Conservation (phyloP, 345 rosid genomes). For the Hibiscus mutabilis region DNA sequence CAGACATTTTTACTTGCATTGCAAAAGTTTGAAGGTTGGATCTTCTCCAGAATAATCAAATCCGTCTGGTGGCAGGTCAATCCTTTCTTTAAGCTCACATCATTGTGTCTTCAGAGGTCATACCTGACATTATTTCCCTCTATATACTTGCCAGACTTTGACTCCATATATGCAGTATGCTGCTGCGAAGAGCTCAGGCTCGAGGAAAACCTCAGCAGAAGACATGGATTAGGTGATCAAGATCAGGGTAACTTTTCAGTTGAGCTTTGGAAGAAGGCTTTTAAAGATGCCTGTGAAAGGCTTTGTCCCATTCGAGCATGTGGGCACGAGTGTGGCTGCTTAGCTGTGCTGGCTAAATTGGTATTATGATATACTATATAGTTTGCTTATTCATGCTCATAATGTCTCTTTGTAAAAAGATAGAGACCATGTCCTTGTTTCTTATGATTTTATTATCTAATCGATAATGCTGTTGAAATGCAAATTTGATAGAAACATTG, state of each 20-base stretch:
- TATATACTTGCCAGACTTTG: constrained; percentile 47
- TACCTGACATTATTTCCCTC: constrained; percentile 7
- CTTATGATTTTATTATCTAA: background rate
- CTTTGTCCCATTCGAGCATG: constrained; percentile 80
- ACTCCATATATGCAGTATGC: constrained; percentile 85
- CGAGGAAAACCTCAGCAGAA: constrained; percentile 47
- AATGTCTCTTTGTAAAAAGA: constrained; percentile 3
- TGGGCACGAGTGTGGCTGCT: constrained; percentile 88
- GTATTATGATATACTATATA: constrained; percentile 27
- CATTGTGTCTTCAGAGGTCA: background rate
- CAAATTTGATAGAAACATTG: constrained; percentile 1
- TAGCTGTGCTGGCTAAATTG: constrained; percentile 70
- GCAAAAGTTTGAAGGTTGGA: constrained; percentile 86
- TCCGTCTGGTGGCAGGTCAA: constrained; percentile 98
- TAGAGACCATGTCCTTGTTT: background rate
- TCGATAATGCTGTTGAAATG: constrained; percentile 10
- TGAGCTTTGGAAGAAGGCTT: constrained; percentile 89
- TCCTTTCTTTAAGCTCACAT: constrained; percentile 1
- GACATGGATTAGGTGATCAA: constrained; percentile 44
- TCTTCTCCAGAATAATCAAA: constrained; percentile 71
- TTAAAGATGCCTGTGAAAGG: constrained; percentile 82
- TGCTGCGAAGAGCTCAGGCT: constrained; percentile 50
- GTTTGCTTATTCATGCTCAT: background rate
- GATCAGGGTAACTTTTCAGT: constrained; percentile 65
- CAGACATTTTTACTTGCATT: constrained; percentile 47